These are phyloP conservation scores for Geum urbanum DNA, from an alignment of 306 rosid genomes.

Conservation along the genomic window DNA sequence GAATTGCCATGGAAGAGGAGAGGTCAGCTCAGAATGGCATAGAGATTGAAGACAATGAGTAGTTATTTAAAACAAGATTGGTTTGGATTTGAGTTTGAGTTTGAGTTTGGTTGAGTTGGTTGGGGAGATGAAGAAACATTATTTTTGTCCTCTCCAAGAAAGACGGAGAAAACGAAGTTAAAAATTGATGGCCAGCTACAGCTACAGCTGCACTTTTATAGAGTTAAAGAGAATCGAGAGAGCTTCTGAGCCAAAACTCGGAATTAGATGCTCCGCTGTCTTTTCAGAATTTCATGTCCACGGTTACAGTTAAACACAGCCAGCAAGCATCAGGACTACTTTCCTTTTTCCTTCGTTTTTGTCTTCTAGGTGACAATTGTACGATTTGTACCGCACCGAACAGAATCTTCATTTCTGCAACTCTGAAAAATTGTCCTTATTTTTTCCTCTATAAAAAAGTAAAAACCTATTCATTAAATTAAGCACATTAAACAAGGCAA, in stretches of 20 bases:
- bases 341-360: no score
- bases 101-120: constrained; percentile 21
- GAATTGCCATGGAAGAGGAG: constrained; percentile 56
- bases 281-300: no score
- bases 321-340: no score
- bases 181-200: neutral
- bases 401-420: no score
- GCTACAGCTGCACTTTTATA: neutral
- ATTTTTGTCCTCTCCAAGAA: constrained; percentile 54
- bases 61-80: constrained; percentile 16
- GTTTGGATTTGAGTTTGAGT: neutral
- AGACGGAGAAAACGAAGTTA: constrained; percentile 88
- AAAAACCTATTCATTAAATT: no score
- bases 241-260: no score
- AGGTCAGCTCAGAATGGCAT: neutral
- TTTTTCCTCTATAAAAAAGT: no score
- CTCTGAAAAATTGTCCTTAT: no score
- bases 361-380: no score
- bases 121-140: constrained; percentile 44
- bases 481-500: no score
- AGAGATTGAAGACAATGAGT: neutral
- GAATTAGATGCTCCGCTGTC: neutral
- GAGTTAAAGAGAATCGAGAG: neutral
- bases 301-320: no score
- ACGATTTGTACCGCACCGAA: no score